These are phyloP conservation scores for Diplodia mutila DNA, from an alignment of 2,329 filamentous ascomycete genomes.

Conservation along the genomic window DNA sequence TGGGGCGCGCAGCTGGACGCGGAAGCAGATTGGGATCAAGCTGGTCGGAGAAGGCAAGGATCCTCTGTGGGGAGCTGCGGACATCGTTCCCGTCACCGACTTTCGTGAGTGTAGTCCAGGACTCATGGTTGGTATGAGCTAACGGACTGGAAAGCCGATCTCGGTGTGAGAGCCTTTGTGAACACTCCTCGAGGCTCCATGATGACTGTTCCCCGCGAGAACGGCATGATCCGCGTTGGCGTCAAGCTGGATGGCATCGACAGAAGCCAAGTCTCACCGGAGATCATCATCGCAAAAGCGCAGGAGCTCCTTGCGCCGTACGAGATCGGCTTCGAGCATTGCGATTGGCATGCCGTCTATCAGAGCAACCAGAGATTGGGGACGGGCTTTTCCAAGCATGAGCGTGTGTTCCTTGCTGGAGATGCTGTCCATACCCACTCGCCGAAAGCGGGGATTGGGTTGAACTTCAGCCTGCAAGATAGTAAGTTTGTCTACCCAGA, in stretches of 20 bases:
- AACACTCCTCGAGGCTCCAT: constrained; percentile 62
- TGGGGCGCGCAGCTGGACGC: neutral
- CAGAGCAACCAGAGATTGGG: constrained; percentile 66
- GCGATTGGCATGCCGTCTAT: neutral
- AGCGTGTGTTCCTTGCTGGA: constrained; percentile 70
- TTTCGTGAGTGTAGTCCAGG: neutral
- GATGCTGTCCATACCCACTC: constrained; percentile 64
- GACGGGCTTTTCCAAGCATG: constrained; percentile 57
- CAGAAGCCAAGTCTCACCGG: constrained; percentile 64
- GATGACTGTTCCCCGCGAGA: constrained; percentile 69
- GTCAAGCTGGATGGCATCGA: constrained; percentile 65
- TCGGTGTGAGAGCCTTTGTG: constrained; percentile 62
- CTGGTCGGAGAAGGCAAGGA: neutral
- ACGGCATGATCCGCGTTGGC: constrained; percentile 65
- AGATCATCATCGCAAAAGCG: constrained; percentile 64
- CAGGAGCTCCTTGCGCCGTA: constrained; percentile 69
- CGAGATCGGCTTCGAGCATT: constrained; percentile 36
- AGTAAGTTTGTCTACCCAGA: neutral
- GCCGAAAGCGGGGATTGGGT: constrained; percentile 70
- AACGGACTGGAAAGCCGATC: constrained; percentile 48
- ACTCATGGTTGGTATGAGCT: neutral
- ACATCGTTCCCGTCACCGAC: neutral
- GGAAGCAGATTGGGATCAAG: neutral
- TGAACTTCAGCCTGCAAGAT: constrained; percentile 75
- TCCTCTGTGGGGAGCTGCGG: neutral